Evolutionary conservation across 1,284 basidiomycete genomes (phyloP).

Genomic region (Ustilago vetiveriae): DNA sequence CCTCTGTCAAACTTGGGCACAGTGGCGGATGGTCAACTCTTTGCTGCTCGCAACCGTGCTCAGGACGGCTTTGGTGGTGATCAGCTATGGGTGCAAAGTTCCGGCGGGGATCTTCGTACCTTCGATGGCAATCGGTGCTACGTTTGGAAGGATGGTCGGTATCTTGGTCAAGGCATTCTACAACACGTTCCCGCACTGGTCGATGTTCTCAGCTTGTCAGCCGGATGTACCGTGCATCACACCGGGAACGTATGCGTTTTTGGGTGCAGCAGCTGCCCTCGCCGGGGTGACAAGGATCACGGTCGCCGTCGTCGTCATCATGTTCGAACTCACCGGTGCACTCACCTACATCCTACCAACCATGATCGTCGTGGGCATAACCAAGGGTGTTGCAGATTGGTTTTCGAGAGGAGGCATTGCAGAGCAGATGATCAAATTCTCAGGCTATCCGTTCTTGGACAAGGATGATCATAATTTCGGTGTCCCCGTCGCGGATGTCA

Average conservation of each 20-base stretch:
- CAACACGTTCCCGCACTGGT: slow-evolving; percentile 80
- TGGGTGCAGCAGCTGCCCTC: slow-evolving; percentile 48
- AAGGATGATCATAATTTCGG: slow-evolving; percentile 86
- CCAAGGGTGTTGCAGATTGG: slow-evolving; percentile 96
- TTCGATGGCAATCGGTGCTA: slow-evolving; percentile 94
- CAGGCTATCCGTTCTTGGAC: slow-evolving; percentile 90
- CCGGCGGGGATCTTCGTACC: slow-evolving; percentile 98
- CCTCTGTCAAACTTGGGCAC: slow-evolving; percentile 92
- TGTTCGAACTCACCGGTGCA: slow-evolving; percentile 99
- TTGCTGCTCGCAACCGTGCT: slow-evolving; percentile 89
- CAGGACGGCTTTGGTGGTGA: slow-evolving; percentile 83
- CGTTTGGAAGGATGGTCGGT: slow-evolving; percentile 88
- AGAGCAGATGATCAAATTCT: slow-evolving; percentile 96
- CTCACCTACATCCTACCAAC: slow-evolving; percentile 96
- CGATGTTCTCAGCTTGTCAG: slow-evolving; percentile 86
- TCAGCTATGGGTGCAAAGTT: slow-evolving; percentile 95
- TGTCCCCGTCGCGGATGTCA: slow-evolving; percentile 86
- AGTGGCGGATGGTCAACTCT: slow-evolving; percentile 95
- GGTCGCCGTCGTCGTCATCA: slow-evolving; percentile 97
- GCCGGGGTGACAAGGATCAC: slow-evolving; percentile 92
- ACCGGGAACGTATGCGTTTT: slow-evolving; percentile 78
- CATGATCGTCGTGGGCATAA: slow-evolving; percentile 96
- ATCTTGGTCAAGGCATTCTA: slow-evolving; percentile 87
- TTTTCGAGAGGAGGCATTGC: slow-evolving; percentile 92
- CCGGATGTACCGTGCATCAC: slow-evolving; percentile 96